Evolutionary conservation across 1,139 yeast genomes (phyloP), one percentile per base, ranked within the genome.

Genomic region (Geotrichum fermentans): DNA sequence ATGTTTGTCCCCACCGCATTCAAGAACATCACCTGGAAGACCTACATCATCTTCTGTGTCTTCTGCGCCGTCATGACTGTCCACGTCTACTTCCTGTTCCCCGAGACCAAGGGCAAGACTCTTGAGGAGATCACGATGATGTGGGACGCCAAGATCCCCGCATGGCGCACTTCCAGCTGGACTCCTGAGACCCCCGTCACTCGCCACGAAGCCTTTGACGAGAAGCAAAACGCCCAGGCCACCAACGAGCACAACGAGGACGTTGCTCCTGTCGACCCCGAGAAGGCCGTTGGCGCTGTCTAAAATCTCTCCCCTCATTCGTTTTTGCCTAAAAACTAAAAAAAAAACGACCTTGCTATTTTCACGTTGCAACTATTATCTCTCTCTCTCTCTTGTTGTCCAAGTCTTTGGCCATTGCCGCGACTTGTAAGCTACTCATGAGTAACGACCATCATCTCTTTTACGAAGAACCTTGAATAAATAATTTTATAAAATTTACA

Each of bases 71-170:
- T 66, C 51, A 78, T 80, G 81, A 71, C 74, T 44, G 48, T 78
- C 49, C 83, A 78, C 54, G 82, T 79, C 40, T 77, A 67, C 66
- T 68, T 81, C 59, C 68, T 76, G 59, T 80, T 78, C 78, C 83
- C 83, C 11, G 85, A 80, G 65, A 80, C 84, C 16, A 77, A 76
- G 60, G 80, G 78, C 56, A 77, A 75, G 66, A 77, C 83, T n/a
- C 70, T 80, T 59, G 85, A 80, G 64, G 83, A 80, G 63, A 77
- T 80, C 52, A 80, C 77, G 74, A 82, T 55, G 79, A 78, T 69
- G 52, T 80, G 71, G 80, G 82, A 62, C 20, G 75, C 77, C 55
- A 62, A 70, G 28, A 63, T 80, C 52, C 83, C 83, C 53, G 83
- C 85, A 34, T 80, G 85, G 84, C 73, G 68, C 59, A 64, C 82